A percentile compares a stretch with the other conserved stretches of the same genome.
Evolutionary conservation across 805 yeast species (phyloP).

Genomic region (Saccharomyces eubayanus): DNA sequence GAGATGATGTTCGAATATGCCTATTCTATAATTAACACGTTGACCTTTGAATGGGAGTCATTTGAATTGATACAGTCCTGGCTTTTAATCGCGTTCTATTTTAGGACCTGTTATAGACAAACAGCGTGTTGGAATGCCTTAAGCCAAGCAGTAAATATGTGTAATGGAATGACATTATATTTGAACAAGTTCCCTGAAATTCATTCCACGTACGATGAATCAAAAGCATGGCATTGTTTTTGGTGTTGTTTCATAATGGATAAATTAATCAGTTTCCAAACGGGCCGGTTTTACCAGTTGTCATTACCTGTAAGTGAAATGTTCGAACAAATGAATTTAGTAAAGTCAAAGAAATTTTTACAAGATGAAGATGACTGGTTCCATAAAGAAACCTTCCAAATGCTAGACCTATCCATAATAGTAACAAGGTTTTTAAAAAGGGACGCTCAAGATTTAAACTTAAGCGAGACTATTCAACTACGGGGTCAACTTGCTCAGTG

Average conservation of each 20-base stretch:
- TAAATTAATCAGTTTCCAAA: constrained; percentile 43
- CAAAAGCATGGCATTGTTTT: constrained; percentile 45
- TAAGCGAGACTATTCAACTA: constrained; percentile 9
- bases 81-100: constrained; percentile 38
- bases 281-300: constrained; percentile 38
- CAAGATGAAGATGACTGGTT: constrained; percentile 15
- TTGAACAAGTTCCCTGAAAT: constrained; percentile 24
- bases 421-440: constrained; percentile 14
- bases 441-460: constrained; percentile 14
- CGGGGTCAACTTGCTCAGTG: constrained; percentile 12
- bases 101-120: constrained; percentile 39
- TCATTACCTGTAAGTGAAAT: constrained; percentile 15
- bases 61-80: constrained; percentile 44
- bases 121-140: constrained; percentile 36
- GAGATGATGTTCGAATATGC: constrained; percentile 37
- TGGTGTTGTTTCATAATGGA: constrained; percentile 51
- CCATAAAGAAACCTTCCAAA: constrained; percentile 12
- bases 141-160: constrained; percentile 37
- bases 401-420: constrained; percentile 17
- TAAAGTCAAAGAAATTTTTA: neutral
- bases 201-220: constrained; percentile 30
- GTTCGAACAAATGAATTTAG: constrained; percentile 2
- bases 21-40: constrained; percentile 32
- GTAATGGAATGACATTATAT: constrained; percentile 39
- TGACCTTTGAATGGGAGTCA: constrained; percentile 45